These are phyloP conservation scores for Cladosporium sp. DNA, from an alignment of 2,329 filamentous ascomycete species.

Conservation along the genomic window DNA sequence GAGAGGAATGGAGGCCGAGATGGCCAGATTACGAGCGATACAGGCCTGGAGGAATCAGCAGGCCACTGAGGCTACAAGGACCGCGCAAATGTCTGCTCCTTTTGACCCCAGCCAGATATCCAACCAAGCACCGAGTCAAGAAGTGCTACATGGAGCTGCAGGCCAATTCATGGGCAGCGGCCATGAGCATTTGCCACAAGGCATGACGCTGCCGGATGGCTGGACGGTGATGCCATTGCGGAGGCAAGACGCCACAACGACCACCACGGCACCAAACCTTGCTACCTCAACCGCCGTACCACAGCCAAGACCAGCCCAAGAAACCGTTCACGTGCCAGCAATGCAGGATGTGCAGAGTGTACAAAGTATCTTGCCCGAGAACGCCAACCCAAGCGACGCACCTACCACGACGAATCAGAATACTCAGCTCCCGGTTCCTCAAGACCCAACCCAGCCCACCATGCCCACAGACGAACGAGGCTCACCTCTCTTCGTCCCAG, in stretches of 20 bases:
- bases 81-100: conserved; percentile 13
- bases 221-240: conserved; percentile 48
- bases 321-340: background rate
- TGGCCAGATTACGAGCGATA: conserved; percentile 57
- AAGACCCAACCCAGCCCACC: conserved; percentile 17
- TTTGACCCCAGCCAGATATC: no score
- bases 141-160: conserved; percentile 20
- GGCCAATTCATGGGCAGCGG: conserved; percentile 30
- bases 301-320: background rate
- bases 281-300: background rate
- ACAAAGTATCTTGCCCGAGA: background rate
- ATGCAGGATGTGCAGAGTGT: background rate
- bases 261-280: conserved; percentile 16
- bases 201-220: conserved; percentile 48
- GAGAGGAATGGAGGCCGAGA: conserved; percentile 62
- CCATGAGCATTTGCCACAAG: conserved; percentile 45
- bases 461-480: conserved; percentile 26
- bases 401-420: background rate
- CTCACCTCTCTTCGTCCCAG: conserved; percentile 27
- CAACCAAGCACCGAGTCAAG: conserved; percentile 8
- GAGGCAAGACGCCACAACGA: conserved; percentile 23
- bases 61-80: conserved; percentile 15
- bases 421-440: background rate
- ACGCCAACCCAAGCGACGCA: no score
- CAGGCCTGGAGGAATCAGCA: conserved; percentile 21